Conservation (phyloP, 805 yeast genomes). For the Metschnikowia proteae region DNA sequence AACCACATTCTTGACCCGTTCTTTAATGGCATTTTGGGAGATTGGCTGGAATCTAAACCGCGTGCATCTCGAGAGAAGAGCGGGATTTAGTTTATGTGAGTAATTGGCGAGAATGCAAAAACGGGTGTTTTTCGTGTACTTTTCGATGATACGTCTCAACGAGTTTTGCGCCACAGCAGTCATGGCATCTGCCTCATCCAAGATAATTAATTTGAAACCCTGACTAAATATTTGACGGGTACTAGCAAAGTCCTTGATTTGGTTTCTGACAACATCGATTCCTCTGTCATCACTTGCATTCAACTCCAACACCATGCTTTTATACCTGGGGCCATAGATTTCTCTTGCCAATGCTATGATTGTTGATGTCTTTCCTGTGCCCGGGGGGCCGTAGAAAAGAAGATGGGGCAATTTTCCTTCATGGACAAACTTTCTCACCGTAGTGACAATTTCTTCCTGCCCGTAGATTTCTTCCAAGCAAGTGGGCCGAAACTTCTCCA, state of each 20-base stretch:
- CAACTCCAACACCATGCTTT: slow-evolving; percentile 87
- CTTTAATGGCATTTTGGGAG: slow-evolving; percentile 59
- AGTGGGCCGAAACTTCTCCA: slow-evolving; percentile 91
- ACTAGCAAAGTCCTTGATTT: slow-evolving; percentile 92
- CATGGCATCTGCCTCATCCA: slow-evolving; percentile 97
- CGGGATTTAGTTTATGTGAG: slow-evolving; percentile 93
- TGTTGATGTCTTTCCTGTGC: slow-evolving; percentile 90
- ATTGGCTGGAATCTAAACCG: slow-evolving; percentile 90
- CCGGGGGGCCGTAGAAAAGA: slow-evolving; percentile 93
- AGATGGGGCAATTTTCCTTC: slow-evolving; percentile 87
- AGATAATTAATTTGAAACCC: slow-evolving; percentile 84
- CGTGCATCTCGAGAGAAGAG: slow-evolving; percentile 90
- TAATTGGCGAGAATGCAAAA: slow-evolving; percentile 95
- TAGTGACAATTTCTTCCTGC: slow-evolving; percentile 78
- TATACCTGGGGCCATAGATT: slow-evolving; percentile 75
- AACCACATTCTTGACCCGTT: slow-evolving; percentile 66
- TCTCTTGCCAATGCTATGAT: slow-evolving; percentile 84
- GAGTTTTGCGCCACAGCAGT: slow-evolving; percentile 84
- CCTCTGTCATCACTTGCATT: slow-evolving; percentile 98
- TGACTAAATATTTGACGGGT: slow-evolving; percentile 87
- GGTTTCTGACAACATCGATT: slow-evolving; percentile 95
- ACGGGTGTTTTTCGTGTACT: slow-evolving; percentile 90
- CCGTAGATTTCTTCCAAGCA: slow-evolving; percentile 86
- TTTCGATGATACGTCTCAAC: slow-evolving; percentile 79
- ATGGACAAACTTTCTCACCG: slow-evolving; percentile 79